Evolutionary conservation across 1,284 basidiomycete genomes (phyloP), one percentile per base, ranked within the genome.

Genomic region (Heterobasidion irregulare): DNA sequence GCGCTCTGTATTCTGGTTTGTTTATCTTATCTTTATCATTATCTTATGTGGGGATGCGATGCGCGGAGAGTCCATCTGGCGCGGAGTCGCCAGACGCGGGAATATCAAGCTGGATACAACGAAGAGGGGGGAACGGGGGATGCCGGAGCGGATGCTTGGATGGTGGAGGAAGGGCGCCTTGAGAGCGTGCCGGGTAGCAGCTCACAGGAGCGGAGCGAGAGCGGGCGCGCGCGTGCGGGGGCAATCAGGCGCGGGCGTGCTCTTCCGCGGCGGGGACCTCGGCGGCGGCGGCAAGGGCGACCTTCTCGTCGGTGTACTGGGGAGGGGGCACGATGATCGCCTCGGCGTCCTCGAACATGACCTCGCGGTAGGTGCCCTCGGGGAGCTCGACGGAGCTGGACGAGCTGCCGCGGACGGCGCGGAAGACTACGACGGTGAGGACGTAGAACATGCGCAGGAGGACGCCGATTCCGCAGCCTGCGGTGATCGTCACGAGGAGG

Each of bases 391-490:
- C 35, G 18, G 53, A 53, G 26, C 9, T 46, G 36, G 41, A 35
- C 10, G 49, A 54, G 33, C 51, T 36, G 57, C 79, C 76, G 8
- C 70, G 74, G 66, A 84, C 59, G 38, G 77, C 66, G 61, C 88
- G 84, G 60, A 75, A 77, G 38, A 74, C 63, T 59, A 91, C 68
- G 58, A 90, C 70, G 36, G 73, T 66, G 60, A 89, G 65, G 59
- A 90, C 87, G 76, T 78, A 91, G 64, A 88, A 63, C 83, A 90
- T 88, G 66, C 88, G 78, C 53, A 90, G 68, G 38, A 91, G 75
- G 51, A 89, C 87, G 55, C 88, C 88, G 50, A 90, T 80, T 55
- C 88, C 88, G 63, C 86, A 89, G 34, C 86, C 86, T 89, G 16
- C 32, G 45, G 47, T 50, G 12, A 50, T n/a, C 18, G 51, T 13